Conservation (phyloP, 352 stramenopile species). For the Thalassiosira hispida region DNA sequence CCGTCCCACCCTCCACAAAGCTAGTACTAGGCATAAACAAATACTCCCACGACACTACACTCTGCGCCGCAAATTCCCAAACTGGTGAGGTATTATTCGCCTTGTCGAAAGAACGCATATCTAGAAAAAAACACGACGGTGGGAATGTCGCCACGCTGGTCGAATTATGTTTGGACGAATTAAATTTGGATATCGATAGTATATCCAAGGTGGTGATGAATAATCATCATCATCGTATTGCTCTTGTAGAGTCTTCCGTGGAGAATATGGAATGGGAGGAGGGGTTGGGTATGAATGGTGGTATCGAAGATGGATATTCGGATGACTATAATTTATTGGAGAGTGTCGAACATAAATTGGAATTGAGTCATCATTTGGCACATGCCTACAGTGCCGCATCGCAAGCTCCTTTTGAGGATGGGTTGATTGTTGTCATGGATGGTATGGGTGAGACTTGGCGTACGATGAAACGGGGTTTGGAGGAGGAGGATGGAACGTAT, state of each 20-base stretch:
- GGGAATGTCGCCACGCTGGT: slow-evolving; percentile 73
- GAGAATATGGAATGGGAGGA: slow-evolving; percentile 79
- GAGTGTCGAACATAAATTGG: slow-evolving; percentile 51
- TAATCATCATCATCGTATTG: slow-evolving; percentile 82
- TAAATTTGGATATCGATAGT: slow-evolving; percentile 74
- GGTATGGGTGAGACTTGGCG: slow-evolving; percentile 86
- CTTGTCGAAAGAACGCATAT: slow-evolving; percentile 80
- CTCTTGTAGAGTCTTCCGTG: slow-evolving; percentile 61
- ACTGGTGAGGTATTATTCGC: slow-evolving; percentile 79
- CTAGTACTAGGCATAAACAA: slow-evolving; percentile 84
- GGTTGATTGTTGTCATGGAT: slow-evolving; percentile 85
- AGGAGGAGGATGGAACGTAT: slow-evolving; percentile 63
- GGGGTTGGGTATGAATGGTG: slow-evolving; percentile 75
- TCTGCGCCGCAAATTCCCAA: slow-evolving; percentile 74
- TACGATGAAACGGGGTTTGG: slow-evolving; percentile 68
- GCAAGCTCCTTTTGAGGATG: slow-evolving; percentile 75
- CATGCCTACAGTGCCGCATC: slow-evolving; percentile 80
- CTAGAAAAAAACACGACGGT: slow-evolving; percentile 79
- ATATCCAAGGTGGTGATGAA: slow-evolving; percentile 79
- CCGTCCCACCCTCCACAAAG: slow-evolving; percentile 56
- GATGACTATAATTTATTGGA: slow-evolving; percentile 77
- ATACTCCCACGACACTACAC: slow-evolving; percentile 83
- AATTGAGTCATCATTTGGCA: slow-evolving; percentile 85
- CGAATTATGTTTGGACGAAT: slow-evolving; percentile 71
- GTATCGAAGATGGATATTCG: slow-evolving; percentile 64